Evolutionary conservation across 2,329 filamentous ascomycete species (phyloP).

Genomic region (Polychaeton citri): DNA sequence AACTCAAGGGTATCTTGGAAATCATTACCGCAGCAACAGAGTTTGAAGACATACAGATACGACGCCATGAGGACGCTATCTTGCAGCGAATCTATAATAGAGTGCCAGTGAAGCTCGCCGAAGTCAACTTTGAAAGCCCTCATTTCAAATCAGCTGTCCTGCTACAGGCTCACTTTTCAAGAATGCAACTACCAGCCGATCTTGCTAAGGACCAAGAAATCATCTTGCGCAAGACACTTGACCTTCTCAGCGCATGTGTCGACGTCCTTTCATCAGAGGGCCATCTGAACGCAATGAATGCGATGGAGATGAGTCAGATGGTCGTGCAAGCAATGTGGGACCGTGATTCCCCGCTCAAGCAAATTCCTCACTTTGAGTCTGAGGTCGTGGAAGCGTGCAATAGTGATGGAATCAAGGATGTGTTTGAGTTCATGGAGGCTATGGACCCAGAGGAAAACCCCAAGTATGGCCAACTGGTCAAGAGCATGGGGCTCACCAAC

Average conservation of each 20-base stretch:
- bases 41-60: constrained; percentile 88
- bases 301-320: constrained; percentile 99
- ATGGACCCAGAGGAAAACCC: constrained; percentile 94
- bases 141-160: constrained; percentile 98
- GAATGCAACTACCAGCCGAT: constrained; percentile 93
- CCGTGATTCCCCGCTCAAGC: constrained; percentile 88
- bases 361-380: constrained; percentile 86
- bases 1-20: constrained; percentile 92
- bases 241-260: constrained; percentile 79
- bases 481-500: constrained; percentile 65
- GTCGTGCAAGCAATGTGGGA: constrained; percentile 99
- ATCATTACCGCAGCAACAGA: constrained; percentile 95
- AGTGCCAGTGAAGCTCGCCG: constrained; percentile 86
- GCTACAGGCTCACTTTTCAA: constrained; percentile 90
- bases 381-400: constrained; percentile 73
- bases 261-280: constrained; percentile 93
- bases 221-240: constrained; percentile 71
- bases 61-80: constrained; percentile 78
- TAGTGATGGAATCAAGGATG: constrained; percentile 73
- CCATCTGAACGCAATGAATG: constrained; percentile 91
- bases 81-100: constrained; percentile 88
- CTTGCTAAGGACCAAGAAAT: constrained; percentile 90
- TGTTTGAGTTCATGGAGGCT: constrained; percentile 96
- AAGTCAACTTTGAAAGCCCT: constrained; percentile 77
- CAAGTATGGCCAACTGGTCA: constrained; percentile 64